phyloP scores from a whole-genome alignment of 345 rosid genomes.

The Citrus sinensis region DVS_A1.0 CM039165.1:31672001-31672500 shows the following conservation, averaged over 20 bases:
- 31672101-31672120: slow-evolving; percentile 4
- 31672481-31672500: neutral
- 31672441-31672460: too few relatives aligned
- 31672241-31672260: slow-evolving; percentile 10
- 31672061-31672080: neutral
- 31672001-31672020: neutral
- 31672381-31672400: neutral
- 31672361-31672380: neutral
- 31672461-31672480: too few relatives aligned
- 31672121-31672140: slow-evolving; percentile 57
- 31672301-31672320: neutral
- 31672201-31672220: slow-evolving; percentile 94
- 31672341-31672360: neutral
- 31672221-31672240: slow-evolving; percentile 64
- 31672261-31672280: neutral
- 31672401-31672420: neutral
- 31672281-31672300: neutral
- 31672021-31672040: neutral
- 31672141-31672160: slow-evolving; percentile 82
- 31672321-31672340: neutral
- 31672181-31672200: slow-evolving; percentile 95
- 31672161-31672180: slow-evolving; percentile 91
- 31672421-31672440: too few relatives aligned
- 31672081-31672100: neutral
- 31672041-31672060: neutral